phyloP scores from a whole-genome alignment of 2,329 filamentous ascomycete species.

The Nigrospora sphaerica region DNA sequence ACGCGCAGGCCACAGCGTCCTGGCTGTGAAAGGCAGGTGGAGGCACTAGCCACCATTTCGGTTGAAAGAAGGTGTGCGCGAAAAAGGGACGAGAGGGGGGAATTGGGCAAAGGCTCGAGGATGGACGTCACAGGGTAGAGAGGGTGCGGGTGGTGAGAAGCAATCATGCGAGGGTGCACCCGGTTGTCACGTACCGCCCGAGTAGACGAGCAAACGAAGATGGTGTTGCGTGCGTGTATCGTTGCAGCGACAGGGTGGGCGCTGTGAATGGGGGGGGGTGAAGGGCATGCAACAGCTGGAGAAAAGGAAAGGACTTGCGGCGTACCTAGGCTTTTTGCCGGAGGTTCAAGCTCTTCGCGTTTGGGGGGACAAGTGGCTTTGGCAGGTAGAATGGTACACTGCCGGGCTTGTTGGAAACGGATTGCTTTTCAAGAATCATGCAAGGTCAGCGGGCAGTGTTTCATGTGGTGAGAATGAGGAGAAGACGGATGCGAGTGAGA shows the following conservation, averaged over 20 bases:
- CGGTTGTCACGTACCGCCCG: constrained; percentile 20
- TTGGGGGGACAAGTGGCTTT: not conserved
- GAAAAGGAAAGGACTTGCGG: constrained; percentile 9
- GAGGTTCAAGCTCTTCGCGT: constrained; percentile 3
- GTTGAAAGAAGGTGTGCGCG: constrained; percentile 18
- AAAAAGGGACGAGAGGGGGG: constrained; percentile 22
- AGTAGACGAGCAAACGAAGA: constrained; percentile 16
- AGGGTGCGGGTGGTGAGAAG: constrained; percentile 15
- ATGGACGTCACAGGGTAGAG: constrained; percentile 4
- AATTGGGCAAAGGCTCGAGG: constrained; percentile 22
- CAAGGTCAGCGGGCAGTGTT: constrained; percentile 1
- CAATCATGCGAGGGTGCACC: constrained; percentile 21
- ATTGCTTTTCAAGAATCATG: not conserved
- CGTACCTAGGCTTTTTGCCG: constrained; percentile 17
- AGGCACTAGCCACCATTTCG: constrained; percentile 14
- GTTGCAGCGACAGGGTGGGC: constrained; percentile 18
- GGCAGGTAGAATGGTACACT: constrained; percentile 1
- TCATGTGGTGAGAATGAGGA: not conserved
- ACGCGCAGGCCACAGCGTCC: constrained; percentile 17
- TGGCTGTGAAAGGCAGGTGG: constrained; percentile 18
- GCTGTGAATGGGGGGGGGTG: constrained; percentile 13
- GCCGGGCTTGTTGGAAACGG: not conserved
- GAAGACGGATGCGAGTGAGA: not conserved
- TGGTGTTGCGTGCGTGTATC: constrained; percentile 25
- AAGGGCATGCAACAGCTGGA: constrained; percentile 10